These are phyloP conservation scores for Calocera viscosa DNA, from an alignment of 768 basidiomycete species.

Conservation along the genomic window DNA sequence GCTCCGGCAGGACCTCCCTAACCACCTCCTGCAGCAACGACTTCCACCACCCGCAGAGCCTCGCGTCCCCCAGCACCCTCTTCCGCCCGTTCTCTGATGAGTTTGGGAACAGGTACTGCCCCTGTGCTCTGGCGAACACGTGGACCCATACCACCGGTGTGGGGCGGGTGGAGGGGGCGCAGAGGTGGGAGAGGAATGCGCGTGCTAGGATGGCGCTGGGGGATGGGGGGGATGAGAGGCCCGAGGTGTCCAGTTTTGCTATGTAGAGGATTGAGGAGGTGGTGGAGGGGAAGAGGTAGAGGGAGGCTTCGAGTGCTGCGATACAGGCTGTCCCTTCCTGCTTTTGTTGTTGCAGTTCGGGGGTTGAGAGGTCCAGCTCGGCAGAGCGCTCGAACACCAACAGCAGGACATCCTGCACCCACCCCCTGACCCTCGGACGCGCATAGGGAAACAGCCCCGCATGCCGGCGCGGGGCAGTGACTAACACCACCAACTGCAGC, in stretches of 20 bases:
- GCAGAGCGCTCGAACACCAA: constrained; percentile 52
- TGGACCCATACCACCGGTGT: constrained; percentile 62
- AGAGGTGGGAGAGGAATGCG: constrained; percentile 38
- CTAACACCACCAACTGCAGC: constrained; percentile 64
- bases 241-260: constrained; percentile 89
- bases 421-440: constrained; percentile 47
- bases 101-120: constrained; percentile 89
- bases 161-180: constrained; percentile 49
- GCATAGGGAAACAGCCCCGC: constrained; percentile 65
- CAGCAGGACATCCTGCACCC: constrained; percentile 64
- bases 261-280: constrained; percentile 68
- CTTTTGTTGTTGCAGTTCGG: constrained; percentile 19
- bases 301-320: constrained; percentile 55
- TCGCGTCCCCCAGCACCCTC: constrained; percentile 58
- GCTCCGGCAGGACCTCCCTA: constrained; percentile 26
- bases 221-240: constrained; percentile 48
- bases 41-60: constrained; percentile 90
- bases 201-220: constrained; percentile 60
- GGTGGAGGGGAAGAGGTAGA: constrained; percentile 64
- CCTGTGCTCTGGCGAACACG: constrained; percentile 80
- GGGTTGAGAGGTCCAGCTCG: constrained; percentile 16
- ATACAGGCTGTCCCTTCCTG: constrained; percentile 20
- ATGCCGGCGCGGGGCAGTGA: constrained; percentile 54
- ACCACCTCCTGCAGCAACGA: constrained; percentile 50
- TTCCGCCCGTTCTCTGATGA: constrained; percentile 60